These are phyloP conservation scores for Amanita thiersii DNA, from an alignment of 768 basidiomycete genomes.

Conservation along the genomic window DNA sequence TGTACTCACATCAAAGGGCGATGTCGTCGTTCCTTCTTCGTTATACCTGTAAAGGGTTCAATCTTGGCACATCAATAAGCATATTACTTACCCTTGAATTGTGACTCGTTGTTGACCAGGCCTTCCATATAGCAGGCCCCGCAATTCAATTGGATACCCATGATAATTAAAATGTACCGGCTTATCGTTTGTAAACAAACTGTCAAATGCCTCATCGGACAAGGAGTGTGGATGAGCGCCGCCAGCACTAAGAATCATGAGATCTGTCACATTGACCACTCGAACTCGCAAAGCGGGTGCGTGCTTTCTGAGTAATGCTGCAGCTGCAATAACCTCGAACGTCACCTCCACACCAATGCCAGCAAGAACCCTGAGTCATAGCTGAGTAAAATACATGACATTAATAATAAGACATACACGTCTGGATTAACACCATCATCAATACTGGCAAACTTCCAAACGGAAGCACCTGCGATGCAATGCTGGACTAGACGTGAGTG, in stretches of 20 bases:
- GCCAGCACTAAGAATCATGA: slow-evolving; percentile 70
- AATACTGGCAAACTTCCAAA: slow-evolving; percentile 79
- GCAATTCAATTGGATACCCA: slow-evolving; percentile 68
- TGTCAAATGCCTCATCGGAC: slow-evolving; percentile 48
- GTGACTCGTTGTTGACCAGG: slow-evolving; percentile 39
- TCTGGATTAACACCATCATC: slow-evolving; percentile 68
- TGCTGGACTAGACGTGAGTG: slow-evolving; percentile 35
- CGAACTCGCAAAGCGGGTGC: slow-evolving; percentile 71
- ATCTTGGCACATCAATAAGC: background rate
- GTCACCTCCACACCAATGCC: slow-evolving; percentile 87
- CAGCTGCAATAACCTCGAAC: slow-evolving; percentile 83
- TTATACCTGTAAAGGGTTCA: slow-evolving; percentile 30
- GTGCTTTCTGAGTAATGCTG: slow-evolving; percentile 64
- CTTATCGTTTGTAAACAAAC: slow-evolving; percentile 65
- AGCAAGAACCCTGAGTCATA: slow-evolving; percentile 67
- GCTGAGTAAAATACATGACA: slow-evolving; percentile 16
- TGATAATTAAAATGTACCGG: slow-evolving; percentile 80
- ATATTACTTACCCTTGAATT: slow-evolving; percentile 28
- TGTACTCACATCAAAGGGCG: slow-evolving; percentile 61
- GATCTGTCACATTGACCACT: slow-evolving; percentile 84
- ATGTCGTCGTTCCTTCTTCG: slow-evolving; percentile 77
- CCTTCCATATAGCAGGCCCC: slow-evolving; percentile 56
- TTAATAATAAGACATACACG: slow-evolving; percentile 34
- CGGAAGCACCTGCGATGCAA: slow-evolving; percentile 79
- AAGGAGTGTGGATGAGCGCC: slow-evolving; percentile 76